A percentile compares a stretch with the other conserved stretches of the same genome.
These are phyloP conservation scores for Plasmopara viticola DNA, from an alignment of 352 stramenopile genomes.

Conservation along the genomic window DNA sequence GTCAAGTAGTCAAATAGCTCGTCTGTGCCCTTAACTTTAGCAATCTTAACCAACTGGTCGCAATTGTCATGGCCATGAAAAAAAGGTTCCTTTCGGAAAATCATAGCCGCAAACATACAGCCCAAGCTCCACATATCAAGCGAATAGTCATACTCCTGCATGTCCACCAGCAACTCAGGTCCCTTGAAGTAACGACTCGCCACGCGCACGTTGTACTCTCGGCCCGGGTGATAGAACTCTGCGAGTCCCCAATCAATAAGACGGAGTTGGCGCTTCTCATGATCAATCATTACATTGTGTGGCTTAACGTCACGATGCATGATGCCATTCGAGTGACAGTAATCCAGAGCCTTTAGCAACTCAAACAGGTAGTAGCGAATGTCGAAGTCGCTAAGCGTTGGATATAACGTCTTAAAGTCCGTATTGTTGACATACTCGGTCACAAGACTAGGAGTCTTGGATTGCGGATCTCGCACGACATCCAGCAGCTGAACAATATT, in stretches of 20 bases:
- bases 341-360: constrained; percentile 94
- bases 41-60: constrained; percentile 99
- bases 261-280: constrained; percentile 95
- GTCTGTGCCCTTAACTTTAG: constrained; percentile 96
- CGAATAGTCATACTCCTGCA: constrained; percentile 99
- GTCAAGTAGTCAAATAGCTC: constrained; percentile 98
- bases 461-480: constrained; percentile 97
- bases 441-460: constrained; percentile 97
- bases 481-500: constrained; percentile 99
- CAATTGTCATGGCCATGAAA: constrained; percentile 99
- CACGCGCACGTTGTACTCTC: constrained; percentile 99
- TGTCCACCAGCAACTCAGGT: constrained; percentile 96
- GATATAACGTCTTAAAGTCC: constrained; percentile 99
- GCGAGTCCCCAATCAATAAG: constrained; percentile 99
- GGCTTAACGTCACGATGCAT: constrained; percentile 99
- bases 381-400: constrained; percentile 97
- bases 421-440: constrained; percentile 99
- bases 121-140: constrained; percentile 99
- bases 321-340: constrained; percentile 99
- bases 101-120: constrained; percentile 99
- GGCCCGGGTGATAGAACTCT: constrained; percentile 98
- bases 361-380: constrained; percentile 99
- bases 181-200: constrained; percentile 99
- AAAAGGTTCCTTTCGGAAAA: constrained; percentile 99
- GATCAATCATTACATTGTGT: constrained; percentile 99